These are phyloP conservation scores for Arachis monticola DNA, from an alignment of 331 rosid species.

Conservation along the genomic window DNA sequence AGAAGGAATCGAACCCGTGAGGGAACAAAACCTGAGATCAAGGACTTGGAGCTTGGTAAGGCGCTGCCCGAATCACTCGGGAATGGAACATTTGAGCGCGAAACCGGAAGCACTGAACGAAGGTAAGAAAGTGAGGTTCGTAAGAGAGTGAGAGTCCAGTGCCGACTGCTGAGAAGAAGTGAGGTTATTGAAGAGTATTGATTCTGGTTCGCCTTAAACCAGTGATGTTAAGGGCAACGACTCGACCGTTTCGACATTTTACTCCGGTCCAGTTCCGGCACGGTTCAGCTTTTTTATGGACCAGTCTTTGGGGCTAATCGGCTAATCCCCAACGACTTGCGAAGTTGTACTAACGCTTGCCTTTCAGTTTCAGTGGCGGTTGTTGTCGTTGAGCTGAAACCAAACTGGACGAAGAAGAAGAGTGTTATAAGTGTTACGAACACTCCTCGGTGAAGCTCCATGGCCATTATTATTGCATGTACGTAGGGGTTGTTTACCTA, in stretches of 20 bases:
- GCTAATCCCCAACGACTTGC: conserved; percentile 58
- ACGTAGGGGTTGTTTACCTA: background rate
- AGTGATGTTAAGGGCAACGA: conserved; percentile 48
- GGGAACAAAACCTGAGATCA: conserved; percentile 58
- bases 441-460: conserved; percentile 48
- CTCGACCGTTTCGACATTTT: conserved; percentile 52
- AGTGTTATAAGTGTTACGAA: conserved; percentile 21
- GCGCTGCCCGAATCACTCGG: conserved; percentile 63
- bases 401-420: conserved; percentile 49
- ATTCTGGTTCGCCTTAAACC: conserved; percentile 52
- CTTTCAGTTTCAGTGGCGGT: conserved; percentile 33
- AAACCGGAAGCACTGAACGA: conserved; percentile 74
- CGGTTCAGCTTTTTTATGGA: conserved; percentile 54
- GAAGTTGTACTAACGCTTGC: conserved; percentile 57
- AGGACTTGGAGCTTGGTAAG: conserved; percentile 52
- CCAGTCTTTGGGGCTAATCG: conserved; percentile 60
- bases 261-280: conserved; percentile 66
- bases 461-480: conserved; percentile 18
- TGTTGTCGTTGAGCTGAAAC: conserved; percentile 41
- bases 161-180: conserved; percentile 36
- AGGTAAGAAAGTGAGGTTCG: conserved; percentile 49
- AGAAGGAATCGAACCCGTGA: conserved; percentile 52
- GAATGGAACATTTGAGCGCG: conserved; percentile 64
- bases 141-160: conserved; percentile 58
- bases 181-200: conserved; percentile 51